A percentile compares a stretch with the other conserved stretches of the same genome.
Evolutionary conservation across 2,329 filamentous ascomycete genomes (phyloP).

Genomic region (Aspergillus quadricinctus): DNA sequence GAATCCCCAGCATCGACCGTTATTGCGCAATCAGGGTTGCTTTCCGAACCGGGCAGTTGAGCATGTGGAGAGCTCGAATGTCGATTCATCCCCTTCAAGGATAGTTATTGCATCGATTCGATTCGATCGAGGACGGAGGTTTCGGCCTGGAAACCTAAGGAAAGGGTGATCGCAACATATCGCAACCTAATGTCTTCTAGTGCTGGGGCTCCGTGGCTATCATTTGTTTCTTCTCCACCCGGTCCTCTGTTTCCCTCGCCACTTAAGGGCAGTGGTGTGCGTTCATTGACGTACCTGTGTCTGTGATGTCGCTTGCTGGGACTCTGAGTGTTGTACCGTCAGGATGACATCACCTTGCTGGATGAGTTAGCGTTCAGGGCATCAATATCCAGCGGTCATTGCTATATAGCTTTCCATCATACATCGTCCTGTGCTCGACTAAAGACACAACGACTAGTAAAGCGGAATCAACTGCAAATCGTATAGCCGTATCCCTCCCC

Average conservation of each 20-base stretch:
- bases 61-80: not conserved
- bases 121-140: not conserved
- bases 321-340: conserved; percentile 15
- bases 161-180: not conserved
- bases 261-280: not conserved
- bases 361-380: not conserved
- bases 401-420: conserved; percentile 21
- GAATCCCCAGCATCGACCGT: not conserved
- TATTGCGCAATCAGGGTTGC: not conserved
- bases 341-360: conserved; percentile 28
- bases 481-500: not conserved
- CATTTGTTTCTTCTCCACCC: not conserved
- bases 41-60: not conserved
- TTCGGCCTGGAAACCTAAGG: not conserved
- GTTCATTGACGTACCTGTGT: not conserved
- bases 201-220: not conserved
- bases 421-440: not conserved
- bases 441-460: not conserved
- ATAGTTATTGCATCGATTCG: not conserved
- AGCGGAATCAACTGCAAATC: conserved; percentile 1
- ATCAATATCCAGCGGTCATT: not conserved
- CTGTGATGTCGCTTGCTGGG: not conserved
- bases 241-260: not conserved
- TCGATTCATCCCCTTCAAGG: not conserved
- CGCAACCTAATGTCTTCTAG: not conserved